Conservation (phyloP, 2,329 filamentous ascomycete species). For the Beauveria medogensis region DNA sequence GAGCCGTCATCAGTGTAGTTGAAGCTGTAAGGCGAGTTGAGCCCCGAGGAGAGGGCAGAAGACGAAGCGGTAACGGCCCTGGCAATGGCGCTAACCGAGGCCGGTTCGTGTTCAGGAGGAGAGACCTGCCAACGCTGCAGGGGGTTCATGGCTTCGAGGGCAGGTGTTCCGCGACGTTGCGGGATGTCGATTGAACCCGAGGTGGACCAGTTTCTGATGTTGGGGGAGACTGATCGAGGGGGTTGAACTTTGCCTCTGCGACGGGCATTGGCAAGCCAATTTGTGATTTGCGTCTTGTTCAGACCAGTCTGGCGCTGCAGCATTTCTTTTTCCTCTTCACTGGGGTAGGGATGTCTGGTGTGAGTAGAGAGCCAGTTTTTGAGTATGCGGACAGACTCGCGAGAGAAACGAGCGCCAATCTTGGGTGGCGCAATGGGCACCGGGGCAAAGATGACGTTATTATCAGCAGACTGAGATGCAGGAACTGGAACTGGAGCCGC, state of each 20-base stretch:
- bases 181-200: constrained; percentile 69
- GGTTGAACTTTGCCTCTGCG: constrained; percentile 70
- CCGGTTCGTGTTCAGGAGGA: constrained; percentile 52
- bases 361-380: constrained; percentile 81
- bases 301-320: constrained; percentile 73
- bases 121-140: constrained; percentile 53
- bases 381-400: constrained; percentile 69
- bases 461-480: constrained; percentile 15
- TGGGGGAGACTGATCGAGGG: constrained; percentile 61
- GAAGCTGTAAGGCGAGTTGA: constrained; percentile 49
- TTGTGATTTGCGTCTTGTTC: constrained; percentile 75
- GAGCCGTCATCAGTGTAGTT: constrained; percentile 56
- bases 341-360: constrained; percentile 77
- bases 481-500: constrained; percentile 9
- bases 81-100: constrained; percentile 50
- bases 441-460: constrained; percentile 15
- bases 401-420: constrained; percentile 67
- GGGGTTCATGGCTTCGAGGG: constrained; percentile 45
- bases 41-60: constrained; percentile 43
- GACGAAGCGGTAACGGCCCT: constrained; percentile 47
- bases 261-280: constrained; percentile 87
- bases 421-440: constrained; percentile 41
- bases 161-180: constrained; percentile 46
- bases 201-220: constrained; percentile 48
- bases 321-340: constrained; percentile 75